Evolutionary conservation across 1,284 basidiomycete genomes (phyloP).

Genomic region (Boletus semigastroideus): DNA sequence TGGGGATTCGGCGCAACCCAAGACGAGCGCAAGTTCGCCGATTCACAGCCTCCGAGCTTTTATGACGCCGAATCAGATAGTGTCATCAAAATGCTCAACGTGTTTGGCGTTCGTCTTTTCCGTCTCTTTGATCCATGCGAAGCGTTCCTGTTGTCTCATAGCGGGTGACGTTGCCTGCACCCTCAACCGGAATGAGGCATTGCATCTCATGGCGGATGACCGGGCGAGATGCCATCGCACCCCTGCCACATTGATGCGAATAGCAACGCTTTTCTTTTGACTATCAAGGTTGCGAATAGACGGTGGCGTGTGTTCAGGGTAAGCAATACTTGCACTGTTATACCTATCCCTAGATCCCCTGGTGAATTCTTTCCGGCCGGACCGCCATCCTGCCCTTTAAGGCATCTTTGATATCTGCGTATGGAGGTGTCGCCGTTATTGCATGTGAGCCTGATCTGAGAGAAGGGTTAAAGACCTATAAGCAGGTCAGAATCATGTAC

Average conservation of each 20-base stretch:
- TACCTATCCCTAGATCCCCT: slow-evolving; percentile 14
- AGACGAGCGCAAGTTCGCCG: slow-evolving; percentile 24
- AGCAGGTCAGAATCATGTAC: not conserved
- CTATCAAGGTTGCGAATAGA: slow-evolving; percentile 20
- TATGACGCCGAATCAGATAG: slow-evolving; percentile 16
- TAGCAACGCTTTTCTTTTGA: slow-evolving; percentile 14
- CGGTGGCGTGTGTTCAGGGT: slow-evolving; percentile 27
- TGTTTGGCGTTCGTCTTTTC: slow-evolving; percentile 26
- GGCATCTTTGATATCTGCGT: slow-evolving; percentile 6
- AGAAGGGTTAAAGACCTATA: slow-evolving; percentile 12
- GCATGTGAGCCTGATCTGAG: slow-evolving; percentile 5
- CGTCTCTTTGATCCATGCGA: slow-evolving; percentile 28
- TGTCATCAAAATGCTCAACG: slow-evolving; percentile 26
- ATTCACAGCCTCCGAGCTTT: slow-evolving; percentile 16
- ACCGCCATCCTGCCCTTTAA: slow-evolving; percentile 2
- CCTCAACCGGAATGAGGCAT: slow-evolving; percentile 16
- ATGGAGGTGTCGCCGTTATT: slow-evolving; percentile 14
- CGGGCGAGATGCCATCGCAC: slow-evolving; percentile 27
- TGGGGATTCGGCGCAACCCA: slow-evolving; percentile 28
- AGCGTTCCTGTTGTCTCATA: slow-evolving; percentile 25
- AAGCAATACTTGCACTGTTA: slow-evolving; percentile 3
- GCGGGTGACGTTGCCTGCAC: slow-evolving; percentile 25
- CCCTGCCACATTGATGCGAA: slow-evolving; percentile 19
- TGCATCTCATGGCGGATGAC: slow-evolving; percentile 18
- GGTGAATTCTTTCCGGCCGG: slow-evolving; percentile 17